Conservation (phyloP, 345 rosid species). For the Lenwebbia sp. region DNA sequence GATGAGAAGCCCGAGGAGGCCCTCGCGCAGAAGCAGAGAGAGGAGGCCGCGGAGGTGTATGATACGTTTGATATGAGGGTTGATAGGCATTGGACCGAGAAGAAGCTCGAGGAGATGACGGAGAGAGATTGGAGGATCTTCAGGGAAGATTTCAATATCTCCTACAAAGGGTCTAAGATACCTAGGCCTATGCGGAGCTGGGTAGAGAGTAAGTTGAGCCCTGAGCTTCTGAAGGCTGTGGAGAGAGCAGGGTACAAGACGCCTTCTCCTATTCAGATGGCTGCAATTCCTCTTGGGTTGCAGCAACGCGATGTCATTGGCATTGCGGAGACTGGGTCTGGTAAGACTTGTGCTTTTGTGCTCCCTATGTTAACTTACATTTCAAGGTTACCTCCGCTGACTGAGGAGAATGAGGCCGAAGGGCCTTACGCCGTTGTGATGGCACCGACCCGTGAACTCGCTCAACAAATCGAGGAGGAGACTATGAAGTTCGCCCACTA, state of each 20-base stretch:
- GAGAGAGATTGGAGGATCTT: constrained; percentile 97
- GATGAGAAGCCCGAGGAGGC: constrained; percentile 91
- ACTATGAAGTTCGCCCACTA: constrained; percentile 86
- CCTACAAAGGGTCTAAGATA: constrained; percentile 87
- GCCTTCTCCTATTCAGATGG: constrained; percentile 93
- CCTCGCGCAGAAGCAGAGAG: constrained; percentile 58
- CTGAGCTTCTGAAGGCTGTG: constrained; percentile 75
- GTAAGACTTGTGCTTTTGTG: constrained; percentile 95
- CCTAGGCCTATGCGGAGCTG: constrained; percentile 94
- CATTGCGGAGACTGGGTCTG: constrained; percentile 94
- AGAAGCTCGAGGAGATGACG: constrained; percentile 85
- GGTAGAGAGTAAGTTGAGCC: constrained; percentile 67
- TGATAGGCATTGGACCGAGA: constrained; percentile 88
- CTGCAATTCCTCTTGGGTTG: constrained; percentile 78
- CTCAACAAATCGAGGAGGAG: constrained; percentile 94
- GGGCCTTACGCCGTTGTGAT: constrained; percentile 95
- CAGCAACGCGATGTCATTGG: constrained; percentile 96
- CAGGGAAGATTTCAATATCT: constrained; percentile 83
- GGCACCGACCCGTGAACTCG: constrained; percentile 92
- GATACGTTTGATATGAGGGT: constrained; percentile 93
- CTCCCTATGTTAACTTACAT: constrained; percentile 93
- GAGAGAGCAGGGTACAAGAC: constrained; percentile 82
- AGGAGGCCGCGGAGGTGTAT: constrained; percentile 75
- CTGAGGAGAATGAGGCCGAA: constrained; percentile 81
- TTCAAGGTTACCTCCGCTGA: constrained; percentile 67